phyloP scores from a whole-genome alignment of 495 filamentous ascomycete genomes.

The Sphaerosporella brunnea region DNA sequence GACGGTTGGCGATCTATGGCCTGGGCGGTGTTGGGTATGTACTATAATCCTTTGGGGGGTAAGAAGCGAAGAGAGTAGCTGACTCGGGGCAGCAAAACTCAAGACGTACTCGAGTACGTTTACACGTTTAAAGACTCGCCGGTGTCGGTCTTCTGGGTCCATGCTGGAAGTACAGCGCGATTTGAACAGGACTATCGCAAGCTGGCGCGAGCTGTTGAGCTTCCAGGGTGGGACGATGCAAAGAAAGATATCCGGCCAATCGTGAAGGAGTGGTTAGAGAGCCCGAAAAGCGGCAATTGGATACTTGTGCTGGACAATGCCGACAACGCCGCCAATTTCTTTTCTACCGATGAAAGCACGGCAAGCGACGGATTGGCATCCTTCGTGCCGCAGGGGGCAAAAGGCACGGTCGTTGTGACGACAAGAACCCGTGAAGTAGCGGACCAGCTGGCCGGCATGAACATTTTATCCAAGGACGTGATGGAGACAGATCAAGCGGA shows the following conservation, averaged over 20 bases:
- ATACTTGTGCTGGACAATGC: constrained; percentile 16
- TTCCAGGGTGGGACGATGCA: constrained; percentile 10
- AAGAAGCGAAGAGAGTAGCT: not conserved
- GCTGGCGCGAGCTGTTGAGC: constrained; percentile 1
- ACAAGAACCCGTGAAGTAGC: constrained; percentile 22
- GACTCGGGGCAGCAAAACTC: constrained; percentile 6
- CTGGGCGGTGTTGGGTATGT: not conserved
- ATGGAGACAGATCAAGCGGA: constrained; percentile 1
- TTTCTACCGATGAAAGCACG: not conserved
- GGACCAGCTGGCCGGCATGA: not conserved
- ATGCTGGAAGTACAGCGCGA: constrained; percentile 8
- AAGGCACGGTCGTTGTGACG: constrained; percentile 26
- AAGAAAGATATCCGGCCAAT: constrained; percentile 6
- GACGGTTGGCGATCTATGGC: not conserved
- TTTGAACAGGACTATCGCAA: constrained; percentile 15
- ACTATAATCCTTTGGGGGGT: not conserved
- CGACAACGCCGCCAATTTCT: constrained; percentile 11
- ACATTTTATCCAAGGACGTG: not conserved
- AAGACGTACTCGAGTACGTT: constrained; percentile 34
- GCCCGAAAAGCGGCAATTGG: constrained; percentile 11
- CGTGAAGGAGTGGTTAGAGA: constrained; percentile 14
- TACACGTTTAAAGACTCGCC: constrained; percentile 14
- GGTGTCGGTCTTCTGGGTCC: constrained; percentile 26
- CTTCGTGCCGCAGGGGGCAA: constrained; percentile 13
- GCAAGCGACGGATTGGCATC: constrained; percentile 6